A percentile compares a stretch with the other conserved stretches of the same genome.
phyloP scores from a whole-genome alignment of 139 green algal species.

The Tetraselmis chui region DNA sequence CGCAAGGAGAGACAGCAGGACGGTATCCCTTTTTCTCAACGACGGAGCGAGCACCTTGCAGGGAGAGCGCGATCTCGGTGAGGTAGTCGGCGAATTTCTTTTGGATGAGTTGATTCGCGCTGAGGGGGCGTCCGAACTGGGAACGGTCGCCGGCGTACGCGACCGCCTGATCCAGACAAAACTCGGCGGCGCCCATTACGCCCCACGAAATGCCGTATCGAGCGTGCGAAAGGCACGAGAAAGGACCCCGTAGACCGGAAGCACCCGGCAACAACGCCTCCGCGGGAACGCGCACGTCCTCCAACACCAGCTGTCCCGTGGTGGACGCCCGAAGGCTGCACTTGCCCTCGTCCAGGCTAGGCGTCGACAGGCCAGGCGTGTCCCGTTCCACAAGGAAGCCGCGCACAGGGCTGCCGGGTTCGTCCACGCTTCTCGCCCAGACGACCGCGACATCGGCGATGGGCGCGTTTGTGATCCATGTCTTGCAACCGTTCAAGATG shows the following conservation, averaged over 20 bases:
- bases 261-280: background rate
- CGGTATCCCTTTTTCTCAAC: no score
- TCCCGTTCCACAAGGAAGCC: background rate
- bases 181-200: background rate
- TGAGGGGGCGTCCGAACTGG: background rate
- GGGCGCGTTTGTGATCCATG: background rate
- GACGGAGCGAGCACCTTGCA: background rate
- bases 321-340: background rate
- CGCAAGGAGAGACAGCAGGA: no score
- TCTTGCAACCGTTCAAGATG: background rate
- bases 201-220: background rate
- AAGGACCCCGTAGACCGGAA: background rate
- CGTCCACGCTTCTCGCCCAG: background rate
- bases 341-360: background rate
- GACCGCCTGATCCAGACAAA: background rate
- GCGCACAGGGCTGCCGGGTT: background rate
- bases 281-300: background rate
- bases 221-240: background rate
- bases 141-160: background rate
- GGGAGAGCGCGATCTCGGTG: background rate
- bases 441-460: background rate
- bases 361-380: background rate
- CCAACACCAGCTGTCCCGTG: background rate
- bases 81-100: background rate
- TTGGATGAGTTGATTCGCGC: background rate